phyloP scores from a whole-genome alignment of 2,329 filamentous ascomycete genomes.

The Beauveria bassiana region DNA sequence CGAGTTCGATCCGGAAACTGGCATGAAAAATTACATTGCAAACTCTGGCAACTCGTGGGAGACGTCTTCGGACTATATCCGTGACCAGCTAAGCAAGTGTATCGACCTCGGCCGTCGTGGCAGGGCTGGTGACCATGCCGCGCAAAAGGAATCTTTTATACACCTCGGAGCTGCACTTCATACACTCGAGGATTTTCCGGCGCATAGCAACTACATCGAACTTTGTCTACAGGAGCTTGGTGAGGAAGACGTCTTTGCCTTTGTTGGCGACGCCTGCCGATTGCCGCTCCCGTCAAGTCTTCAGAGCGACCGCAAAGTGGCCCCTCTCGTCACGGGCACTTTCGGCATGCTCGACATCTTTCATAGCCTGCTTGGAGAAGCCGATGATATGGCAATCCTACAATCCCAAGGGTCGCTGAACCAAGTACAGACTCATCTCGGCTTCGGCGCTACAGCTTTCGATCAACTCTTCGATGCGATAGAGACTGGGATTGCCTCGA shows the following conservation, averaged over 20 bases:
- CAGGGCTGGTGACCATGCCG: conserved; percentile 48
- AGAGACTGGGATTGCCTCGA: conserved; percentile 19
- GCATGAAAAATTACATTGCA: conserved; percentile 96
- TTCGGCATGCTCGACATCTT: conserved; percentile 56
- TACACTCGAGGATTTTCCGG: conserved; percentile 57
- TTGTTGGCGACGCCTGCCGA: conserved; percentile 20
- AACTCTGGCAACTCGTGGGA: conserved; percentile 69
- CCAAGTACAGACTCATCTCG: conserved; percentile 68
- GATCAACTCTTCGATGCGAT: conserved; percentile 23
- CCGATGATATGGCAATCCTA: conserved; percentile 52
- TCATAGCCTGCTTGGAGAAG: conserved; percentile 57
- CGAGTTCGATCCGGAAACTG: conserved; percentile 61
- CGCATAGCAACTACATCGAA: conserved; percentile 72
- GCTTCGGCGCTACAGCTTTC: conserved; percentile 37
- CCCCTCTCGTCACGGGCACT: conserved; percentile 57
- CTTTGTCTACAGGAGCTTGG: conserved; percentile 64
- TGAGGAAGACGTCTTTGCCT: conserved; percentile 56
- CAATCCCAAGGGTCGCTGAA: conserved; percentile 54
- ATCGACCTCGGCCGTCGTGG: conserved; percentile 64
- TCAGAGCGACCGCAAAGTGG: conserved; percentile 47
- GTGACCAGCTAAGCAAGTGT: conserved; percentile 58
- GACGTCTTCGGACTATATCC: conserved; percentile 74
- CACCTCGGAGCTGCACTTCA: conserved; percentile 65
- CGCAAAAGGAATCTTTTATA: conserved; percentile 60
- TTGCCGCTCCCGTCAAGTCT: conserved; percentile 42